These are phyloP conservation scores for Penicillium fuscoglaucum DNA, from an alignment of 2,329 filamentous ascomycete species.

Conservation along the genomic window DNA sequence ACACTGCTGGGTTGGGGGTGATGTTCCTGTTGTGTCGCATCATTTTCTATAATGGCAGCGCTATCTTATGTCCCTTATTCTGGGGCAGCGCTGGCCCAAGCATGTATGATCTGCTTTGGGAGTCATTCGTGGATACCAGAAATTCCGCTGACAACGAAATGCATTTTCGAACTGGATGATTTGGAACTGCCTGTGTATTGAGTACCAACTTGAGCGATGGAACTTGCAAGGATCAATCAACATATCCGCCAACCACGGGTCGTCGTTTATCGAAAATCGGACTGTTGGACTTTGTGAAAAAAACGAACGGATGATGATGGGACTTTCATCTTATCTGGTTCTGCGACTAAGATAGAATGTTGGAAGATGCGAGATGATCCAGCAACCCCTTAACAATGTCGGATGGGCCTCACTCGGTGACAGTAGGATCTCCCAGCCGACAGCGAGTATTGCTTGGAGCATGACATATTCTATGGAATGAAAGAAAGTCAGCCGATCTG, in stretches of 20 bases:
- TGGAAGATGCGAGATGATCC: not conserved
- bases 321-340: not conserved
- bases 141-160: not conserved
- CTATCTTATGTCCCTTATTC: not conserved
- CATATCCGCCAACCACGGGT: not conserved
- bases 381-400: not conserved
- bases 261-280: not conserved
- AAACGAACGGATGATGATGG: not conserved
- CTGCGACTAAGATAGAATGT: not conserved
- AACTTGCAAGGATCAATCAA: not conserved
- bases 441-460: not conserved
- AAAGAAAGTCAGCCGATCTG: too few relatives aligned
- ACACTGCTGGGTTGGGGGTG: too few relatives aligned
- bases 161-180: not conserved
- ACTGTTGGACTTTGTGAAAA: too few relatives aligned
- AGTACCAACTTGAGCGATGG: not conserved
- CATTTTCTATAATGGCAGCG: too few relatives aligned
- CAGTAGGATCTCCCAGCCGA: not conserved
- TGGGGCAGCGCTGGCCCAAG: not conserved
- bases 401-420: not conserved
- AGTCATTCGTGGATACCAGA: not conserved
- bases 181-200: not conserved
- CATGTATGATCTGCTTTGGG: not conserved
- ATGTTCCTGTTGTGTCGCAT: too few relatives aligned
- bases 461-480: not conserved